A percentile compares a stretch with the other conserved stretches of the same genome.
phyloP scores from a whole-genome alignment of 768 basidiomycete genomes.

The Auricularia auricula-judae region DNA sequence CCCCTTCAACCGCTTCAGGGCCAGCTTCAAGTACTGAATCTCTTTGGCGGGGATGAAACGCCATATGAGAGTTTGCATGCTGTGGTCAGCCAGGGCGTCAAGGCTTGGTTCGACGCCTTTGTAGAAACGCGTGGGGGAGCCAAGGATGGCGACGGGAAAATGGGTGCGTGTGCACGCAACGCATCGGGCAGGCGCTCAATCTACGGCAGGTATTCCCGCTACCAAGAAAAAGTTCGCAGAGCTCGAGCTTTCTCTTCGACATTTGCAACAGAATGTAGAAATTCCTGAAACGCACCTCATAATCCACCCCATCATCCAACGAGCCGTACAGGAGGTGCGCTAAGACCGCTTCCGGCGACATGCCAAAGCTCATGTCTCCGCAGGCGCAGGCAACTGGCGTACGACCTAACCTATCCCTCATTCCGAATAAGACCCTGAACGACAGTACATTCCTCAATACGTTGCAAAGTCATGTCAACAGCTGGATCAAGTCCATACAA shows the following conservation, averaged over 20 bases:
- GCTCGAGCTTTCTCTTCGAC: constrained; percentile 84
- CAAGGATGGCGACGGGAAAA: constrained; percentile 72
- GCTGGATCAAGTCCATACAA: constrained; percentile 98
- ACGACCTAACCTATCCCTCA: constrained; percentile 66
- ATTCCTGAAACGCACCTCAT: constrained; percentile 92
- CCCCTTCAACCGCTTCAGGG: constrained; percentile 64
- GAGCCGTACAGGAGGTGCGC: constrained; percentile 63
- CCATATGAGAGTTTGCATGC: constrained; percentile 95
- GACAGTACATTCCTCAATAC: constrained; percentile 90
- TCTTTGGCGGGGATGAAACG: constrained; percentile 80
- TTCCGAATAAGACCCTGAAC: constrained; percentile 60
- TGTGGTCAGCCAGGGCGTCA: constrained; percentile 88
- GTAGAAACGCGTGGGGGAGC: constrained; percentile 71
- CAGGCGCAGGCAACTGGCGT: constrained; percentile 40
- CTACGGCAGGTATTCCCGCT: constrained; percentile 69
- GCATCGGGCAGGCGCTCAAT: too few species aligned
- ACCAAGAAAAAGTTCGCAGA: constrained; percentile 99
- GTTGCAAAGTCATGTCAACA: constrained; percentile 86
- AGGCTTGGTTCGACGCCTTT: constrained; percentile 98
- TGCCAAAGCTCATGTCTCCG: constrained; percentile 13
- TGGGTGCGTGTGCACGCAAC: constrained; percentile 38
- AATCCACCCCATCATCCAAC: constrained; percentile 82
- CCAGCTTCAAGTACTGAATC: constrained; percentile 86
- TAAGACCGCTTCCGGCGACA: not conserved
- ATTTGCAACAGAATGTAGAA: constrained; percentile 97